phyloP scores from a whole-genome alignment of 768 basidiomycete species.

The Leccinum variicolor region DNA sequence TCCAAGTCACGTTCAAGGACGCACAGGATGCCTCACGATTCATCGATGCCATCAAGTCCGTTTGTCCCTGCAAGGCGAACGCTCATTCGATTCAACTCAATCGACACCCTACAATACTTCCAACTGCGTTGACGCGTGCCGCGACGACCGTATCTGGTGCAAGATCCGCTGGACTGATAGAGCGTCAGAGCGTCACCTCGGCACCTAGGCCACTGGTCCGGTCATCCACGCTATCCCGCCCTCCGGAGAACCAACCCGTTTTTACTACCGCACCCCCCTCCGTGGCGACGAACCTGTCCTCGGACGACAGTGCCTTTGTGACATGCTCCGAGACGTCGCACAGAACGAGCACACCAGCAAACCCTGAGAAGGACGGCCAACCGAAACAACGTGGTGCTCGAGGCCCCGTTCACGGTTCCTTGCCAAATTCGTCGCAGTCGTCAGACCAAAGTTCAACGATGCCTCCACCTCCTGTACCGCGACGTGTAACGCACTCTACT shows the following conservation, averaged over 20 bases:
- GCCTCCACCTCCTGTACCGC: slow-evolving; percentile 32
- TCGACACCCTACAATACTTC: slow-evolving; percentile 15
- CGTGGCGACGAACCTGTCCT: slow-evolving; percentile 14
- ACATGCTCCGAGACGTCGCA: slow-evolving; percentile 26
- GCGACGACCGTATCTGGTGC: slow-evolving; percentile 8
- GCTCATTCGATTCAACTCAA: slow-evolving; percentile 27
- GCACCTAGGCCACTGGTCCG: slow-evolving; percentile 1
- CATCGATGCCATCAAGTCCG: slow-evolving; percentile 56
- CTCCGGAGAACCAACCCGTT: background rate
- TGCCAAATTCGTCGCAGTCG: slow-evolving; percentile 34
- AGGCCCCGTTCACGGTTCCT: slow-evolving; percentile 13
- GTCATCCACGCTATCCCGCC: background rate
- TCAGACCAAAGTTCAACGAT: slow-evolving; percentile 23
- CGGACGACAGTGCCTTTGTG: slow-evolving; percentile 26
- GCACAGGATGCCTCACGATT: slow-evolving; percentile 49
- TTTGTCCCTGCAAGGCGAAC: slow-evolving; percentile 75
- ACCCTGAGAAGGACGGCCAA: background rate
- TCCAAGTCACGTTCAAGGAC: slow-evolving; percentile 70
- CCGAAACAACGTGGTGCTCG: slow-evolving; percentile 3
- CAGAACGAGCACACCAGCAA: slow-evolving; percentile 1
- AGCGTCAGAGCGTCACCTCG: slow-evolving; percentile 3
- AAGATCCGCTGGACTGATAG: background rate
- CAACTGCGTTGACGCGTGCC: slow-evolving; percentile 15
- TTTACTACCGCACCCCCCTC: slow-evolving; percentile 6
- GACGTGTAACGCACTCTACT: slow-evolving; percentile 5